Evolutionary conservation across 768 basidiomycete genomes (phyloP).

Genomic region (Phaeotremella skinneri): DNA sequence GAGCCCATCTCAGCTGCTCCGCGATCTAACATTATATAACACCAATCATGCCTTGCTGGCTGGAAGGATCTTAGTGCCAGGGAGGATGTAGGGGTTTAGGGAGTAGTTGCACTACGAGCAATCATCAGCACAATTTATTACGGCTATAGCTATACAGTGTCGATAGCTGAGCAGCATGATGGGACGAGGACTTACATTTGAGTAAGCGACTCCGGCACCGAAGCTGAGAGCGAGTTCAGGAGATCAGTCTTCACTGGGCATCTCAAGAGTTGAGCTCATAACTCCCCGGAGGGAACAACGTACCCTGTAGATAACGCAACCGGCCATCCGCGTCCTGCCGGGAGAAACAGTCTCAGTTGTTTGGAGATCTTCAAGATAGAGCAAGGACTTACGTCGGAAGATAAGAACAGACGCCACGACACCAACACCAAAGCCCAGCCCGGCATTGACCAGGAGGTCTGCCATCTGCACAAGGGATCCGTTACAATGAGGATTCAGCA

Average conservation of each 20-base stretch:
- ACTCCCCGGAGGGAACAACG: conserved; percentile 22
- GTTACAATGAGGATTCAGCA: conserved; percentile 1
- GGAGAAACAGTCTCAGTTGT: not conserved
- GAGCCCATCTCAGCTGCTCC: no score
- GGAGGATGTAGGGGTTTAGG: conserved; percentile 53
- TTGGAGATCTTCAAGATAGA: not conserved
- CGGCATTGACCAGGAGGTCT: conserved; percentile 51
- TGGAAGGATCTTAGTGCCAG: conserved; percentile 50
- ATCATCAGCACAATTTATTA: not conserved
- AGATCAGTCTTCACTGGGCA: not conserved
- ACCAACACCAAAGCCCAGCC: conserved; percentile 53
- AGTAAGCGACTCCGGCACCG: conserved; percentile 52
- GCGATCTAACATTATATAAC: no score
- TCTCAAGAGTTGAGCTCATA: not conserved
- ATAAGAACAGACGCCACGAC: conserved; percentile 52
- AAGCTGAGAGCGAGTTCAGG: conserved; percentile 26
- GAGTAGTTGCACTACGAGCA: conserved; percentile 51
- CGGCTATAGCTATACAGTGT: not conserved
- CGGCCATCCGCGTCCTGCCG: conserved; percentile 51
- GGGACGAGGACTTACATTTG: conserved; percentile 43
- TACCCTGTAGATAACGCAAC: conserved; percentile 52
- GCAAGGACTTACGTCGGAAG: conserved; percentile 48
- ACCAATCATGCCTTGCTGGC: conserved; percentile 5
- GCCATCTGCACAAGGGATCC: conserved; percentile 45
- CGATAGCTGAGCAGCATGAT: not conserved